Base-by-base conservation (phyloP, 1,139 yeast species). In the Yamadazyma sp. region DNA sequence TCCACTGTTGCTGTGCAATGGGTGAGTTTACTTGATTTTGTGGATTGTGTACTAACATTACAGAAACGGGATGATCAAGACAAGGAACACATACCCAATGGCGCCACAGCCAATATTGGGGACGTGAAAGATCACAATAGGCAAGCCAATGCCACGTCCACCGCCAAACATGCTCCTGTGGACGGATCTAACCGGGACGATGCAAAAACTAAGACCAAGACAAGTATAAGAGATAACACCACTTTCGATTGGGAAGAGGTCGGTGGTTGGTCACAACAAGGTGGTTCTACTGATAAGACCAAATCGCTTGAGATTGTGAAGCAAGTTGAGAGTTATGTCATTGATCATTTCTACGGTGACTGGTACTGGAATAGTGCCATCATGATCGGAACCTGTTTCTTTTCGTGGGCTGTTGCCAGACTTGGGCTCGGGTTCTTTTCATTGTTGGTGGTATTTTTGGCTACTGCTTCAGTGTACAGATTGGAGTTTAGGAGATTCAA, bases 401-500 rank as follows among this genome's bases (percentile, higher is more conserved):
- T 80, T 54, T 67, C 87, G 0, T 86, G 90, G 88, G 47, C 72
- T 4, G 57, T 75, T 30, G 82, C 84, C 9, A 64, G 75, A 48
- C 43, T 70, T 27, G 79, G 84, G 2, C 73, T 78, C 30, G 87
- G 88, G 1, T 59, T 78, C 41, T 73, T 81, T 27, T 70, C 83
- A 2, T 59, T 84, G 20, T 65, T 75, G 3, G 62, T 82, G 45
- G 82, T 85, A 1, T 67, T 82, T 40, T 59, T 83, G 31, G 73
- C 76, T 42, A 72, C 86, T 21, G 73, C 79, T 29, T 79, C 90
- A 1, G 83, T 82, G 13, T 85, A 85, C 57, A 70, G 84, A 37
- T 62, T 77, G 15, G 92, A 85, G 58, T 79, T 80, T 51, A 74
- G 90, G 53, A 74, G 95, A 54, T 84, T 84, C 54, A 80, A 80